Percentiles rank a stretch among this genome's conserved stretches.
These are phyloP conservation scores for Boechera retrofracta DNA, from an alignment of 345 rosid genomes.

Conservation along the genomic window DNA sequence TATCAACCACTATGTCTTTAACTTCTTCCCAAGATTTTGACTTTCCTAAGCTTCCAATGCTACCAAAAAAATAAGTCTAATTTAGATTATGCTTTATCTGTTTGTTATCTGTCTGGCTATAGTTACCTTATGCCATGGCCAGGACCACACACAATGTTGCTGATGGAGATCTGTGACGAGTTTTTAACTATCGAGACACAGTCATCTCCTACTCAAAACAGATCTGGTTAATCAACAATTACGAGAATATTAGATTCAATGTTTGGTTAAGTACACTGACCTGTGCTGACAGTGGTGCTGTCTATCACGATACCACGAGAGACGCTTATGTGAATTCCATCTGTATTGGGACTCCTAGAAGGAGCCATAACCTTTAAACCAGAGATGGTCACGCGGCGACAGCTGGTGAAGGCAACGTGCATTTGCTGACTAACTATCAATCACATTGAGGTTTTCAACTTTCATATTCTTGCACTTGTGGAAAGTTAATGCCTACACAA, in stretches of 20 bases:
- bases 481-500: conserved; percentile 78
- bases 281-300: conserved; percentile 67
- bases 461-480: conserved; percentile 82
- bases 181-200: conserved; percentile 86
- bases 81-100: conserved; percentile 8
- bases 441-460: conserved; percentile 57
- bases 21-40: conserved; percentile 62
- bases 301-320: conserved; percentile 67
- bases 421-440: conserved; percentile 67
- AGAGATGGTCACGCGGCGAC: conserved; percentile 59
- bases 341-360: conserved; percentile 79
- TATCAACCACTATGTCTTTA: conserved; percentile 59
- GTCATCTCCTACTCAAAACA: conserved; percentile 76
- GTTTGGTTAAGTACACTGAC: conserved; percentile 45
- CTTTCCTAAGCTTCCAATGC: conserved; percentile 95
- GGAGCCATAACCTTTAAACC: conserved; percentile 69
- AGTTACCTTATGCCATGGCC: conserved; percentile 95
- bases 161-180: conserved; percentile 71
- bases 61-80: conserved; percentile 31
- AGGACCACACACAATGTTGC: conserved; percentile 80
- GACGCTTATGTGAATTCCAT: conserved; percentile 85
- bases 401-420: conserved; percentile 78
- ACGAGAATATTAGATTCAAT: neutral
- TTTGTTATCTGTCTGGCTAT: conserved; percentile 3
- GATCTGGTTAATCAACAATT: conserved; percentile 1